Evolutionary conservation across 805 yeast genomes (phyloP).

Genomic region (Saturnispora hagleri): DNA sequence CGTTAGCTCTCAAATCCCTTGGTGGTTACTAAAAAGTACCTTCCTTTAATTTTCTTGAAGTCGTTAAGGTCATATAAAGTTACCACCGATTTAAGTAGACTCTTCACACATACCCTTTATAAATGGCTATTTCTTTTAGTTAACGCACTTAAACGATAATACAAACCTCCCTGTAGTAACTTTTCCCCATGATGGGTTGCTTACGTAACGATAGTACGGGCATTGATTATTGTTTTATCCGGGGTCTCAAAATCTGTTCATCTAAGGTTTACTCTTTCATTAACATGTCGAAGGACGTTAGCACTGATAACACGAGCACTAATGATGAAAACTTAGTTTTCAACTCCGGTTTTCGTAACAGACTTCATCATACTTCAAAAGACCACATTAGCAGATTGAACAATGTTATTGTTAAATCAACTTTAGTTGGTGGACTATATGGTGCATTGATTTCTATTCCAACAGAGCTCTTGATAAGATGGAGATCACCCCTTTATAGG

Average conservation of each 20-base stretch:
- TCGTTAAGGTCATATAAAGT: background rate
- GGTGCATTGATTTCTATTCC: conserved; percentile 32
- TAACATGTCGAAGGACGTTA: background rate
- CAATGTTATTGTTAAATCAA: conserved; percentile 24
- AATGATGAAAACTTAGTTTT: conserved; percentile 1
- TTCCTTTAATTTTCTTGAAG: background rate
- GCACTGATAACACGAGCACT: background rate
- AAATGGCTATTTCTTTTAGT: background rate
- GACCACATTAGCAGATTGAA: conserved; percentile 22
- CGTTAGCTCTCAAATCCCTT: conserved; percentile 38
- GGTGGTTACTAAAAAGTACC: background rate
- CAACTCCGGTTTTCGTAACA: conserved; percentile 14
- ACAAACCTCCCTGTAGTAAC: background rate
- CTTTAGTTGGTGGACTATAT: conserved; percentile 28
- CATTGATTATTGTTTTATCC: conserved; percentile 17
- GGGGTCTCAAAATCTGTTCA: background rate
- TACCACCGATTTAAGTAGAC: too few relatives aligned
- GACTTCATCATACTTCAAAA: conserved; percentile 12
- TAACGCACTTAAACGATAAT: background rate
- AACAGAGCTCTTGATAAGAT: conserved; percentile 27
- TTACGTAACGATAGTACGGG: background rate
- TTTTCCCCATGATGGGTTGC: background rate
- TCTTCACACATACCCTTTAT: background rate
- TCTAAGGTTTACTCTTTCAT: background rate
- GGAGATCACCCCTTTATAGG: conserved; percentile 31